These are phyloP conservation scores for Sugiyamaella japonica DNA, from an alignment of 1,139 yeast genomes.

Conservation along the genomic window DNA sequence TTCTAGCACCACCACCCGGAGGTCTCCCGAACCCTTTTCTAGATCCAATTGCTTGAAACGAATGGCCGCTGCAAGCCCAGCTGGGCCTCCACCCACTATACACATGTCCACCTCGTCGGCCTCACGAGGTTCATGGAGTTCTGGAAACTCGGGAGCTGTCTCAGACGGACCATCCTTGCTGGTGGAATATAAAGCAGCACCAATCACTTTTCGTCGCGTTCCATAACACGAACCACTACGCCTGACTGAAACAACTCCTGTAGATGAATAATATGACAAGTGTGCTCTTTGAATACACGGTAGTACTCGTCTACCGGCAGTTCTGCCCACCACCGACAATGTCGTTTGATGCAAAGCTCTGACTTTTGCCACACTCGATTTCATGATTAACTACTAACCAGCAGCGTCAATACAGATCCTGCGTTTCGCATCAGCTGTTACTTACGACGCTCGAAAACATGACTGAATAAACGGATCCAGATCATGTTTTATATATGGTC, in stretches of 20 bases:
- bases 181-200: not conserved
- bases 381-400: not conserved
- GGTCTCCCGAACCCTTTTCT: slow-evolving; percentile 63
- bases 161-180: too few species aligned
- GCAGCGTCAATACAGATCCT: not conserved
- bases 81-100: slow-evolving; percentile 97
- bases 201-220: too few species aligned
- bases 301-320: not conserved
- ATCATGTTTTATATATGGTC: not conserved
- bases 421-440: too few species aligned
- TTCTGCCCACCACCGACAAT: not conserved
- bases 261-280: too few species aligned
- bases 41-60: slow-evolving; percentile 79
- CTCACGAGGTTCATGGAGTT: slow-evolving; percentile 54
- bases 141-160: slow-evolving; percentile 12
- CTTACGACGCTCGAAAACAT: too few species aligned
- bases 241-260: too few species aligned
- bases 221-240: too few species aligned
- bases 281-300: too few species aligned
- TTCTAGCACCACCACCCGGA: slow-evolving; percentile 84
- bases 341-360: not conserved
- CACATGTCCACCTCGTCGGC: slow-evolving; percentile 87
- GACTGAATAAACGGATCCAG: too few species aligned
- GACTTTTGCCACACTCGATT: not conserved
- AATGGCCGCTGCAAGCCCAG: slow-evolving; percentile 94